phyloP scores from a whole-genome alignment of 2,329 filamentous ascomycete species.

The Aspergillus sp. region DNA sequence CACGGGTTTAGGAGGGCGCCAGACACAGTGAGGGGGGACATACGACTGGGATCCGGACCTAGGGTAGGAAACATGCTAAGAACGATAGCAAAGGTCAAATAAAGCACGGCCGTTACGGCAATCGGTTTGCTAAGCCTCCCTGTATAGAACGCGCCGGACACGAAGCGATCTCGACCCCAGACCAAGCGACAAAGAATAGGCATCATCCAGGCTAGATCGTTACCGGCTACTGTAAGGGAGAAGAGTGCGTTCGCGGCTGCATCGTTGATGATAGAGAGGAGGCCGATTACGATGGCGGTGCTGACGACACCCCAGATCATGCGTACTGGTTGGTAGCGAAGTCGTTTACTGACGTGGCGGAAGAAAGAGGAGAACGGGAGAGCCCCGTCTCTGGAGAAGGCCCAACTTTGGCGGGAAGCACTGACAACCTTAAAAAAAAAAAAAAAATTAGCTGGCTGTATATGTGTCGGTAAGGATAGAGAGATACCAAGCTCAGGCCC shows the following conservation, averaged over 20 bases:
- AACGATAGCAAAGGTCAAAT: slow-evolving; percentile 55
- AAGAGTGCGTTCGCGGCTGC: slow-evolving; percentile 59
- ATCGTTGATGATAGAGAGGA: slow-evolving; percentile 57
- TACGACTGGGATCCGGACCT: slow-evolving; percentile 54
- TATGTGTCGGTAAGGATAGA: background rate
- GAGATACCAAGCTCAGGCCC: slow-evolving; percentile 52
- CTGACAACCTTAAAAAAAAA: slow-evolving; percentile 46
- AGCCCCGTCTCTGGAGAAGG: slow-evolving; percentile 61
- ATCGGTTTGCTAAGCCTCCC: slow-evolving; percentile 54
- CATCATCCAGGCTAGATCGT: slow-evolving; percentile 59
- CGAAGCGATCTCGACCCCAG: slow-evolving; percentile 59
- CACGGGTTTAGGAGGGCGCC: background rate
- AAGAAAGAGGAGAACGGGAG: slow-evolving; percentile 60
- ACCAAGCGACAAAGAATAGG: slow-evolving; percentile 58
- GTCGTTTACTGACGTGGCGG: slow-evolving; percentile 53
- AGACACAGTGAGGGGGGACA: slow-evolving; percentile 18
- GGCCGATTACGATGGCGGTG: slow-evolving; percentile 53
- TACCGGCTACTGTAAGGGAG: slow-evolving; percentile 53
- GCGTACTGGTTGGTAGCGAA: slow-evolving; percentile 59
- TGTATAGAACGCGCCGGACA: slow-evolving; percentile 59
- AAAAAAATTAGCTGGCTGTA: background rate
- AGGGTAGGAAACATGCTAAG: slow-evolving; percentile 59
- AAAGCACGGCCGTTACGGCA: slow-evolving; percentile 54
- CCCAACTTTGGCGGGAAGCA: slow-evolving; percentile 60
- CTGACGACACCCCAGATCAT: slow-evolving; percentile 57